Conservation (phyloP, 176 grass and related monocot genomes). For the Paspalum notatum region DNA sequence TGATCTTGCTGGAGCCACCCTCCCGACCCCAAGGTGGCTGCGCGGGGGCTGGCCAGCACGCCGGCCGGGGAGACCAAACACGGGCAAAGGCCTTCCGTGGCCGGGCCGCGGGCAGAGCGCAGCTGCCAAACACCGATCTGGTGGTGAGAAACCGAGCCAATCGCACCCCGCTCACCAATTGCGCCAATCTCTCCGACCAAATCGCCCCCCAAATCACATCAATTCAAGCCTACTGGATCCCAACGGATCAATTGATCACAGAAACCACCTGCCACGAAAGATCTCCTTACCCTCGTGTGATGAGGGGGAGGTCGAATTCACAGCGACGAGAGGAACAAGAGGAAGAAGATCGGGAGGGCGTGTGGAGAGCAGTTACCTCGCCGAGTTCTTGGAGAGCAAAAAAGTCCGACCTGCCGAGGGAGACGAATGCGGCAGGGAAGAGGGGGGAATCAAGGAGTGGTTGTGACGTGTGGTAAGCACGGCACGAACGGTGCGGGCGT, state of each 20-base stretch:
- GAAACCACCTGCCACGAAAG: not conserved
- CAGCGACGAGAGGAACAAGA: not conserved
- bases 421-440: constrained; percentile 11
- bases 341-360: constrained; percentile 4
- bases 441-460: not conserved
- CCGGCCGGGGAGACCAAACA: no score
- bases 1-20: no score
- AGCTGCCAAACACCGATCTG: not conserved
- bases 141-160: not conserved
- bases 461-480: constrained; percentile 26
- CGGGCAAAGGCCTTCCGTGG: no score
- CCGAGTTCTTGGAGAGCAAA: constrained; percentile 24
- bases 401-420: not conserved
- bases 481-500: not conserved
- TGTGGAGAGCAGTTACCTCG: constrained; percentile 21
- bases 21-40: no score
- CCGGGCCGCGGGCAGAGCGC: no score
- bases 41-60: no score
- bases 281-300: not conserved
- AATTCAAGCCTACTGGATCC: not conserved
- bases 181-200: not conserved
- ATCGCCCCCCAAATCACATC: not conserved
- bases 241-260: not conserved
- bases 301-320: not conserved
- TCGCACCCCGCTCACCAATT: not conserved